Evolutionary conservation across 345 rosid species (phyloP).

Genomic region (Melastoma malabathricum): DNA sequence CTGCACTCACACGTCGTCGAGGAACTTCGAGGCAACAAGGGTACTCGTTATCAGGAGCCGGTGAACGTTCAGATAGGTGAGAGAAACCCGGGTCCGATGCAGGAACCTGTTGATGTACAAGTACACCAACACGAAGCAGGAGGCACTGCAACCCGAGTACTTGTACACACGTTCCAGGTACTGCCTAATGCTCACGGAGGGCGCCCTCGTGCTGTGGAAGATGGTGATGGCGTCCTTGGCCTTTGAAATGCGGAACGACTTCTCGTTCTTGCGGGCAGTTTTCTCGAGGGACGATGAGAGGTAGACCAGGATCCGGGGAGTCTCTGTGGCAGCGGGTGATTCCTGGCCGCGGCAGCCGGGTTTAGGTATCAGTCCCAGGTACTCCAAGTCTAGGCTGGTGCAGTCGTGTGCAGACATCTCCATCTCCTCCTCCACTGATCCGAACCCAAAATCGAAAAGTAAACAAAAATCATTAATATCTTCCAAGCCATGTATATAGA

Average conservation of each 20-base stretch:
- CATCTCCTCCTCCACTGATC: too few relatives aligned
- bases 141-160: conserved; percentile 28
- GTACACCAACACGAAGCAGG: conserved; percentile 28
- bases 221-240: conserved; percentile 21
- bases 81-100: conserved; percentile 1
- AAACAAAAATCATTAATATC: too few relatives aligned
- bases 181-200: conserved; percentile 23
- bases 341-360: background rate
- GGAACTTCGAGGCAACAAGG: conserved; percentile 30
- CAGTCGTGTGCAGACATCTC: too few relatives aligned
- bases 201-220: conserved; percentile 27
- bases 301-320: conserved; percentile 15
- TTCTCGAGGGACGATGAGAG: conserved; percentile 25
- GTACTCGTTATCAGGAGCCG: conserved; percentile 31
- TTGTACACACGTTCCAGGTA: conserved; percentile 31
- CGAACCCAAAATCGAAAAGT: too few relatives aligned
- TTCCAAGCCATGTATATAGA: too few relatives aligned
- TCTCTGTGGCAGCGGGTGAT: background rate
- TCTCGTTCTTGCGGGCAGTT: conserved; percentile 15
- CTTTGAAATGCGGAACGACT: background rate
- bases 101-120: conserved; percentile 28
- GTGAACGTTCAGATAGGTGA: conserved; percentile 22
- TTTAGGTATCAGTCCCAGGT: too few relatives aligned
- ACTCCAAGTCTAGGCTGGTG: too few relatives aligned
- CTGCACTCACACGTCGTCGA: conserved; percentile 25